Conservation (phyloP, 352 stramenopile species). For the Globisporangium orthogonon region DNA sequence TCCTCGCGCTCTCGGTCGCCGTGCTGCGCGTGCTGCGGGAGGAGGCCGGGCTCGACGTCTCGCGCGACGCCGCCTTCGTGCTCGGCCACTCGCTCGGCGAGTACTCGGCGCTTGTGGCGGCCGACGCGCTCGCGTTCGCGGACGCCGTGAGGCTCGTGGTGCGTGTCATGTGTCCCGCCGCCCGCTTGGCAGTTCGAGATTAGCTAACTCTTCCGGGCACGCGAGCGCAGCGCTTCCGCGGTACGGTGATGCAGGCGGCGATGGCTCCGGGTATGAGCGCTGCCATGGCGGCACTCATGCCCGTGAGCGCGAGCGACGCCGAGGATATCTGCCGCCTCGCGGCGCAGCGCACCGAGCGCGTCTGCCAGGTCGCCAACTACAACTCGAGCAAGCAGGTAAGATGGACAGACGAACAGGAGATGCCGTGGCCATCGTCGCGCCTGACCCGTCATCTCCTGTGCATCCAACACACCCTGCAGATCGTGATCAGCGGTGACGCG, state of each 20-base stretch:
- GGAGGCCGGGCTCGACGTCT: constrained; percentile 38
- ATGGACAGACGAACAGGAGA: too few species aligned
- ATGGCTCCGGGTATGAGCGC: constrained; percentile 35
- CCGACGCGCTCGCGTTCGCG: constrained; percentile 51
- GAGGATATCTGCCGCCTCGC: constrained; percentile 49
- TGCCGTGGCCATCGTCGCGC: too few species aligned
- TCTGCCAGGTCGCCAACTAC: constrained; percentile 85
- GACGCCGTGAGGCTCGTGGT: constrained; percentile 66
- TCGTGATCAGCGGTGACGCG: constrained; percentile 66
- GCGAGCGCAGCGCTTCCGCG: constrained; percentile 41
- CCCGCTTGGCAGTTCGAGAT: too few species aligned
- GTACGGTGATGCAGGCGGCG: constrained; percentile 61
- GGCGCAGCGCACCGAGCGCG: constrained; percentile 21
- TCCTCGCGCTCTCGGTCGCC: constrained; percentile 73
- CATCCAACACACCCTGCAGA: constrained; percentile 8
- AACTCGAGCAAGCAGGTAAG: constrained; percentile 82
- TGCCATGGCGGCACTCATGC: constrained; percentile 79
- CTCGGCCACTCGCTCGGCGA: constrained; percentile 84
- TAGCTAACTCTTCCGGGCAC: background rate
- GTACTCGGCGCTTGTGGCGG: constrained; percentile 80
- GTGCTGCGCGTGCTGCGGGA: constrained; percentile 68
- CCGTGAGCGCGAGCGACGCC: constrained; percentile 35
- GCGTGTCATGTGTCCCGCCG: constrained; percentile 1
- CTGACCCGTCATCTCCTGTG: too few species aligned
- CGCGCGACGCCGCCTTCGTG: constrained; percentile 25